Conservation (phyloP, 139 green algal genomes). For the Pseudopediastrum boryanum region DNA sequence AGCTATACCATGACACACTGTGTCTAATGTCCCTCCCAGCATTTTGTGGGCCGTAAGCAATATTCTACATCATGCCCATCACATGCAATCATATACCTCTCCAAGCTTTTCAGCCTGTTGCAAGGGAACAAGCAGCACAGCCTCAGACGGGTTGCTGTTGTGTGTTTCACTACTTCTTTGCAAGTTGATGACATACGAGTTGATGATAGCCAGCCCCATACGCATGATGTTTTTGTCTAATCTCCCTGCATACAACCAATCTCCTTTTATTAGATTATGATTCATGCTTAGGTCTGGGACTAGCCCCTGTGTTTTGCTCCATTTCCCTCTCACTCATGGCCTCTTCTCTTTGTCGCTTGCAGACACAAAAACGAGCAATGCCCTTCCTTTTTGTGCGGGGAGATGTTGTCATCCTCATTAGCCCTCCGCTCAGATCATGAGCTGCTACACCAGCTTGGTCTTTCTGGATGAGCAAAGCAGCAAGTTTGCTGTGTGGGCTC, state of each 20-base stretch:
- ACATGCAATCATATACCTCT: too few relatives aligned
- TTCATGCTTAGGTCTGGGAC: not conserved
- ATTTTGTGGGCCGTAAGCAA: too few relatives aligned
- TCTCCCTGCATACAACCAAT: not conserved
- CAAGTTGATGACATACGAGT: not conserved
- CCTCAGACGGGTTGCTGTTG: too few relatives aligned
- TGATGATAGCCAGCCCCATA: not conserved
- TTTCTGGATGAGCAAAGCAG: too few relatives aligned
- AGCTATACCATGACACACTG: too few relatives aligned
- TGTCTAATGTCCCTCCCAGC: too few relatives aligned
- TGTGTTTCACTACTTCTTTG: too few relatives aligned
- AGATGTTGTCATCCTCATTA: conserved; percentile 95
- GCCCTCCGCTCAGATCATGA: conserved; percentile 84
- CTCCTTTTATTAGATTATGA: not conserved
- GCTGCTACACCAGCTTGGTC: not conserved
- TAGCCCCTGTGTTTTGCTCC: not conserved
- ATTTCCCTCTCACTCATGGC: not conserved
- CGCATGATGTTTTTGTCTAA: not conserved
- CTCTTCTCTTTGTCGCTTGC: conserved; percentile 19
- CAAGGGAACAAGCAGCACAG: too few relatives aligned
- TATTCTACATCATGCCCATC: too few relatives aligned
- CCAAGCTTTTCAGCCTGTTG: too few relatives aligned
- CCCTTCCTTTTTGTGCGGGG: conserved; percentile 96
- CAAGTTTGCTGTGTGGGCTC: too few relatives aligned
- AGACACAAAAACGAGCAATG: conserved; percentile 91